Evolutionary conservation across 2,329 filamentous ascomycete genomes (phyloP).

Genomic region (Aspergillus versicolor): DNA sequence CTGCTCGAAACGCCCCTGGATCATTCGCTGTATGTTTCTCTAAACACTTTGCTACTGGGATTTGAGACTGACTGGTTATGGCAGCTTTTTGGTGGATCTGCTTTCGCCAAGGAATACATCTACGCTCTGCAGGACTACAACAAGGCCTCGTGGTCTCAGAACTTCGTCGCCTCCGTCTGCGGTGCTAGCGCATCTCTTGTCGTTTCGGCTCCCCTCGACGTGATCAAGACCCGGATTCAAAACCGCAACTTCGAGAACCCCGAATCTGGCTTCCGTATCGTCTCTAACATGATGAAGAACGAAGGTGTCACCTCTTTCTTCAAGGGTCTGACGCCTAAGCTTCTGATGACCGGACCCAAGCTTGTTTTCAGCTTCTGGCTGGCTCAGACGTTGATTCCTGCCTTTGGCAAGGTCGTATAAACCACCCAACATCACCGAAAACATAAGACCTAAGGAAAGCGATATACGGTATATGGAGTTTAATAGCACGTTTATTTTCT

Average conservation of each 20-base stretch:
- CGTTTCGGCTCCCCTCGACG: slow-evolving; percentile 93
- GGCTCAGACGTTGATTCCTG: slow-evolving; percentile 94
- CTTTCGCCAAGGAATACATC: slow-evolving; percentile 95
- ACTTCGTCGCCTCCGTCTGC: slow-evolving; percentile 94
- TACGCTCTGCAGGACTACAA: slow-evolving; percentile 93
- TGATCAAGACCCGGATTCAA: slow-evolving; percentile 98
- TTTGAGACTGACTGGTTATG: slow-evolving; percentile 14
- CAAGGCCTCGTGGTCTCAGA: slow-evolving; percentile 88
- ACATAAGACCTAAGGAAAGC: background rate
- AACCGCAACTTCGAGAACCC: slow-evolving; percentile 99
- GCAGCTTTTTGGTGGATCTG: slow-evolving; percentile 92
- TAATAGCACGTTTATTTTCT: slow-evolving; percentile 16
- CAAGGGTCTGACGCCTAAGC: slow-evolving; percentile 95
- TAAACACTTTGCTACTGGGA: slow-evolving; percentile 7
- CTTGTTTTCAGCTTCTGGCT: slow-evolving; percentile 99
- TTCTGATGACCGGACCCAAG: slow-evolving; percentile 98
- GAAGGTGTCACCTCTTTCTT: slow-evolving; percentile 89
- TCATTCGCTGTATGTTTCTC: slow-evolving; percentile 81
- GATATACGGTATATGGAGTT: slow-evolving; percentile 15
- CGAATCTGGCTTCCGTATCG: slow-evolving; percentile 86
- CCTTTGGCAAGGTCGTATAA: slow-evolving; percentile 71
- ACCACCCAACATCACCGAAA: background rate
- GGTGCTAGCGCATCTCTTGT: slow-evolving; percentile 93
- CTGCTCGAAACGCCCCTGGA: slow-evolving; percentile 91
- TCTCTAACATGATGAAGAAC: slow-evolving; percentile 88